Evolutionary conservation across 306 rosid species (phyloP).

Genomic region (Parietaria judaica): DNA sequence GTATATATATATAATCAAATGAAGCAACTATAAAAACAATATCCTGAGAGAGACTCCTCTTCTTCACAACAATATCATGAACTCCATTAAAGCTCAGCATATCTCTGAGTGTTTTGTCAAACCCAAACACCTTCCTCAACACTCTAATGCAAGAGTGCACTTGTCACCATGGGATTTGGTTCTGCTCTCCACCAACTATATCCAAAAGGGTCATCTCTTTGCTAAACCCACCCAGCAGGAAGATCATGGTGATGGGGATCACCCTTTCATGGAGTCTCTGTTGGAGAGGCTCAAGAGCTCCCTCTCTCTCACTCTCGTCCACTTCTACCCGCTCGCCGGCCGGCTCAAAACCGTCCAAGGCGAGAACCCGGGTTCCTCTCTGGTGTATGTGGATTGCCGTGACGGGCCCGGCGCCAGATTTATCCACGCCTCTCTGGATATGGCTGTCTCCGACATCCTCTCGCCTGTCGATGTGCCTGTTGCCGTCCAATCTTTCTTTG

Average conservation of each 20-base stretch:
- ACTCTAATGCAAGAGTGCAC: constrained; percentile 22
- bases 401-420: constrained; percentile 10
- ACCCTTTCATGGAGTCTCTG: constrained; percentile 17
- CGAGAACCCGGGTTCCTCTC: neutral
- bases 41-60: neutral
- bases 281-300: constrained; percentile 37
- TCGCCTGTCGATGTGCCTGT: constrained; percentile 25
- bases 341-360: neutral
- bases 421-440: constrained; percentile 23
- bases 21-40: neutral
- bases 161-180: constrained; percentile 35
- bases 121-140: constrained; percentile 15
- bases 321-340: constrained; percentile 50
- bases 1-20: too few species aligned
- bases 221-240: constrained; percentile 30
- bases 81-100: neutral
- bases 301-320: constrained; percentile 42
- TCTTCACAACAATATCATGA: neutral
- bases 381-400: constrained; percentile 1
- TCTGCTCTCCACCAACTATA: constrained; percentile 39
- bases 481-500: constrained; percentile 31
- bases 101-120: constrained; percentile 28
- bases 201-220: constrained; percentile 64
- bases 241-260: neutral
- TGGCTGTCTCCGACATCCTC: constrained; percentile 25